Base-by-base conservation (phyloP, 306 rosid genomes). In the Hippophae tibetana region DNA sequence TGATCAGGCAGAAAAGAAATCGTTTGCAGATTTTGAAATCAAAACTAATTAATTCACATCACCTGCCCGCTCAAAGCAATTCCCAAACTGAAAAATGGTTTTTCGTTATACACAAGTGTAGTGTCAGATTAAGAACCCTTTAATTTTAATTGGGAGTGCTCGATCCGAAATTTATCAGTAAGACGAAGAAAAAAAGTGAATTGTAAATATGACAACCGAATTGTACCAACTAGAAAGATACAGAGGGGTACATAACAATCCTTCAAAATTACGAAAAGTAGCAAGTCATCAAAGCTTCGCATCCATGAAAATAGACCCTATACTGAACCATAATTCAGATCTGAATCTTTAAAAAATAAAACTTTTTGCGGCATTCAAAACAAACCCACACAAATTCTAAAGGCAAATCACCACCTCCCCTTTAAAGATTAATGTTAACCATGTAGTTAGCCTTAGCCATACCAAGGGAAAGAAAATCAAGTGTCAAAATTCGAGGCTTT, bases 191-290 rank as follows among this genome's bases (percentile, higher is more conserved):
- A 25, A 5, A 7, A 40, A 58, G 0, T 7, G 10, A 43, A 9
- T 13, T 23, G 7, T 14, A 46, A 45, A 4, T 2, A 23, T n/a
- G 12, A 68, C 44, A 10, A 71, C 73, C 81, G 66, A 71, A 71
- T 41, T 47, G 40, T 52, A 66, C 63, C 82, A 55, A 72, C 76
- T 1, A 43, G 56, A 47, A 41, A 64, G 65, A 69, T 66, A 64
- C 54, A 9, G 57, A 49, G 23, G 23, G 23, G 23, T 18, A 18
- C 23, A 18, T 18, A 18, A 11, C 14, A 47, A 41, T 47, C 43
- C 74, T 73, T 78, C 43, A 62, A 48, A 50, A 48, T 18, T 70
- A 78, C 76, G 67, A 40, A 65, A 73, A 66, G 58, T 52, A 42
- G 70, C 40, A 43, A 69, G 67, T 55, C 62, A 69, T 40, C 70